Percentiles rank a stretch among this genome's conserved stretches.
These are phyloP conservation scores for Chlorencoelia australis DNA, from an alignment of 2,329 filamentous ascomycete genomes.

Conservation along the genomic window DNA sequence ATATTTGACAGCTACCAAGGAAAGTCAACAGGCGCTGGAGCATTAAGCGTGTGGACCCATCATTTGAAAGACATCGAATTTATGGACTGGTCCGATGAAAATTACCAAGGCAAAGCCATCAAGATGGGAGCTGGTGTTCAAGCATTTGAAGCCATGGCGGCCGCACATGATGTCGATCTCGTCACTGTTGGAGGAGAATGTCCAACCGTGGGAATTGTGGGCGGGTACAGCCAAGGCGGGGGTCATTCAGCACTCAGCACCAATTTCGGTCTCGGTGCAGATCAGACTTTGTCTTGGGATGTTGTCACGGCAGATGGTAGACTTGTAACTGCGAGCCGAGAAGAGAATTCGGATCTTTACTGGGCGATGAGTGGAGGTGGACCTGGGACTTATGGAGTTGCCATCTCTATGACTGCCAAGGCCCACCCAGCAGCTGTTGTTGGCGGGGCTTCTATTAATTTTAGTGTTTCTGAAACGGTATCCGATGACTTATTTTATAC, in stretches of 20 bases:
- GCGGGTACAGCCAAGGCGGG: conserved; percentile 48
- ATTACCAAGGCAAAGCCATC: conserved; percentile 5
- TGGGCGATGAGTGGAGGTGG: conserved; percentile 49
- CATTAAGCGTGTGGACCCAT: not conserved
- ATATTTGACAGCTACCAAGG: conserved; percentile 28
- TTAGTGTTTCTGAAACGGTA: too few relatives aligned
- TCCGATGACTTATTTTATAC: conserved; percentile 37
- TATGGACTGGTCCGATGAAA: conserved; percentile 27
- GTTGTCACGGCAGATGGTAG: conserved; percentile 41
- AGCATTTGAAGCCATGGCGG: conserved; percentile 35
- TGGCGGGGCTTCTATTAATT: too few relatives aligned
- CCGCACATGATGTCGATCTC: conserved; percentile 32
- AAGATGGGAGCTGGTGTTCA: conserved; percentile 15
- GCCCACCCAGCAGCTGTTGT: conserved; percentile 34
- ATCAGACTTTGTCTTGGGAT: conserved; percentile 47
- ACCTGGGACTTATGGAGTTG: conserved; percentile 48
- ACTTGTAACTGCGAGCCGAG: conserved; percentile 38
- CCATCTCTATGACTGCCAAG: conserved; percentile 44
- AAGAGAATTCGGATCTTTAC: conserved; percentile 45
- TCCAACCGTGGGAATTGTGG: conserved; percentile 30
- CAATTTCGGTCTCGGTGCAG: conserved; percentile 45
- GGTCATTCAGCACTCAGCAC: conserved; percentile 46
- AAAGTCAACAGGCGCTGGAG: not conserved
- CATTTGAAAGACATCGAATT: not conserved
- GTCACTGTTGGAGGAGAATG: conserved; percentile 41